These are phyloP conservation scores for Penicillium concentricum DNA, from an alignment of 2,329 filamentous ascomycete genomes.

Conservation along the genomic window DNA sequence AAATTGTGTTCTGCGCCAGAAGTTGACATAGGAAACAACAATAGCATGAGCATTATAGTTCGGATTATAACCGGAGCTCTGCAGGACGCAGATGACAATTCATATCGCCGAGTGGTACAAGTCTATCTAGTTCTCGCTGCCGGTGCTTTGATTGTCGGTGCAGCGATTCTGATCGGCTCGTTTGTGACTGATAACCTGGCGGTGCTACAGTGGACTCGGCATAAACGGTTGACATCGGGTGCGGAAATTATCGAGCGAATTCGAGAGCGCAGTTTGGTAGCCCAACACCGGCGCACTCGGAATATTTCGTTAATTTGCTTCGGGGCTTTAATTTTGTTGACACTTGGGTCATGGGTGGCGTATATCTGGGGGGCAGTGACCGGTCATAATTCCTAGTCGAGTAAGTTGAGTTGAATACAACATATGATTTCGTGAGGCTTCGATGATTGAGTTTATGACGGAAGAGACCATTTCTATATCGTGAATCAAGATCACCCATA, in stretches of 20 bases:
- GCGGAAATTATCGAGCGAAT: slow-evolving; percentile 47
- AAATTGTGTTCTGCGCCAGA: neutral
- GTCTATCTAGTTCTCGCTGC: slow-evolving; percentile 57
- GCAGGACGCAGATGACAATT: slow-evolving; percentile 58
- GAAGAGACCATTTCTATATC: neutral
- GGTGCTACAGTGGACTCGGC: slow-evolving; percentile 59
- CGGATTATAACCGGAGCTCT: slow-evolving; percentile 58
- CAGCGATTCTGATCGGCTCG: slow-evolving; percentile 41
- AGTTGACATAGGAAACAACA: neutral
- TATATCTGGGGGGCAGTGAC: slow-evolving; percentile 63
- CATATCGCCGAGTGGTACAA: slow-evolving; percentile 56
- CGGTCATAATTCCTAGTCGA: slow-evolving; percentile 43
- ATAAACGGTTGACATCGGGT: slow-evolving; percentile 48
- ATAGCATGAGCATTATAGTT: slow-evolving; percentile 60
- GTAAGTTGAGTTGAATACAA: neutral
- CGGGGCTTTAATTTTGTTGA: slow-evolving; percentile 44
- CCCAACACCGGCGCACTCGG: slow-evolving; percentile 40
- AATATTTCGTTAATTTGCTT: slow-evolving; percentile 48
- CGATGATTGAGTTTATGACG: neutral
- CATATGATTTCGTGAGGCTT: neutral
- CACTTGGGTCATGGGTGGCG: slow-evolving; percentile 50
- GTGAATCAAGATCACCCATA: neutral
- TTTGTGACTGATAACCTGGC: slow-evolving; percentile 46
- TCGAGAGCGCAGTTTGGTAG: slow-evolving; percentile 44
- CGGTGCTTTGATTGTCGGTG: slow-evolving; percentile 49